A percentile compares a stretch with the other conserved stretches of the same genome.
These are phyloP conservation scores for Purshia tridentata DNA, from an alignment of 306 rosid species.

Conservation along the genomic window DNA sequence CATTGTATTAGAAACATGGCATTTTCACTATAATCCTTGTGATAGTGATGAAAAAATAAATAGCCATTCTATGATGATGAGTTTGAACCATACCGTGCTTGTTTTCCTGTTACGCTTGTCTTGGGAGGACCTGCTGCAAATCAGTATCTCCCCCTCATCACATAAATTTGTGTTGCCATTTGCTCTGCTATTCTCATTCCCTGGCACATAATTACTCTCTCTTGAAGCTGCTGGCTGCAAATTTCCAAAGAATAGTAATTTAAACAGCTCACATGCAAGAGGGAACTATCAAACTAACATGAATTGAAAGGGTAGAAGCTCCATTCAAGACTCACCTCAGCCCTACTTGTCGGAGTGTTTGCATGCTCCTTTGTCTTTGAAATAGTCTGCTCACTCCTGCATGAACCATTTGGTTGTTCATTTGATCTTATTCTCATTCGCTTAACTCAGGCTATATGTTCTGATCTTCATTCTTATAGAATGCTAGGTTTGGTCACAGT, in stretches of 20 bases:
- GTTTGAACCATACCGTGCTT: conserved; percentile 52
- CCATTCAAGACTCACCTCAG: conserved; percentile 39
- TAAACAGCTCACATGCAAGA: background rate
- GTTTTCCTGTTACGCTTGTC: conserved; percentile 79
- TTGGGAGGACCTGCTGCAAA: conserved; percentile 54
- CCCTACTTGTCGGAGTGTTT: conserved; percentile 77
- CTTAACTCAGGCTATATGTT: too few species aligned
- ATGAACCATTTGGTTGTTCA: conserved; percentile 37
- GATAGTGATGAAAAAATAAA: background rate
- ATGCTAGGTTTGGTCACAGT: too few species aligned
- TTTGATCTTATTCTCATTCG: conserved; percentile 74
- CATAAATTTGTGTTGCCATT: conserved; percentile 42
- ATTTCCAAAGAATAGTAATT: conserved; percentile 5
- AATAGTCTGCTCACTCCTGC: conserved; percentile 47
- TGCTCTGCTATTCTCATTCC: conserved; percentile 47
- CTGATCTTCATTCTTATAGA: too few species aligned
- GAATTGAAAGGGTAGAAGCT: conserved; percentile 3
- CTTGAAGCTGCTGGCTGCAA: conserved; percentile 79
- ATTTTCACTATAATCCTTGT: background rate
- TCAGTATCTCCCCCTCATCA: conserved; percentile 53
- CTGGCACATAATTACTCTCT: conserved; percentile 72
- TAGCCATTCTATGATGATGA: background rate
- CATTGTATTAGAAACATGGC: conserved; percentile 7
- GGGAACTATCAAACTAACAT: background rate
- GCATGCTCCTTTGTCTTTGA: conserved; percentile 52